Evolutionary conservation across 139 green algal genomes (phyloP), one percentile per base, ranked within the genome.

Genomic region (Edaphochlamys debaryana): DNA sequence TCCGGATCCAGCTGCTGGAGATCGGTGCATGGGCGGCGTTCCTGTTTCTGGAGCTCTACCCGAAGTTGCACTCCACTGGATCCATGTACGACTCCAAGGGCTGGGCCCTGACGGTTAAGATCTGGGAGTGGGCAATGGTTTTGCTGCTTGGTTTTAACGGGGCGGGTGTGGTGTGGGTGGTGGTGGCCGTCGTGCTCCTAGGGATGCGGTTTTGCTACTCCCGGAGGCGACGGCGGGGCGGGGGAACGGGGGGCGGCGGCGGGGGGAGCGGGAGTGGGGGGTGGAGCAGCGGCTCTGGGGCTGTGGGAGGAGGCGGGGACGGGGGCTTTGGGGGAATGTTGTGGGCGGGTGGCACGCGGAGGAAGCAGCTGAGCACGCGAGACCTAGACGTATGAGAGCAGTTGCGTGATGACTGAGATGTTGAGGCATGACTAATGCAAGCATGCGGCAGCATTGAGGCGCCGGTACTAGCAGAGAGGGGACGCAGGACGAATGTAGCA

Each of bases 11-110:
- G 68, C 70, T 95, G 29, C 79, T 92, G 15, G 94, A 97, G 85
- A 89, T 80, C 29, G 71, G 76, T 1, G 89, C 88, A 54, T 97
- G 94, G 94, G 38, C 91, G 11, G 71, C 86, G 6, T 94, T 97
- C 29, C 67, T 94, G 30, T 95, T 96, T 42, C 72, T 97, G 27
- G 90, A 95, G 90, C 72, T 92, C 22, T 73, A 92, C 70, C 69
- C 70, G 32, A 69, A 87, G 60, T 4, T 86, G 27, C 58, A 79
- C 29, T 36, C 69, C 32, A 54, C 52, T 4, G 37, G 48, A 6
- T 67, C 1, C 42, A 64, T 82, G 76, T 82, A 82, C 76, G 76
- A 82, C 62, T 67, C n/a, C 4, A 27, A 34, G 0, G 76, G 62
- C 19, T 82, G 76, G 76, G 76, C 76, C n/a, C 9, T 82, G n/a